Evolutionary conservation across 306 rosid genomes (phyloP), one percentile per base, ranked within the genome.

Genomic region (Cicer judaicum): DNA sequence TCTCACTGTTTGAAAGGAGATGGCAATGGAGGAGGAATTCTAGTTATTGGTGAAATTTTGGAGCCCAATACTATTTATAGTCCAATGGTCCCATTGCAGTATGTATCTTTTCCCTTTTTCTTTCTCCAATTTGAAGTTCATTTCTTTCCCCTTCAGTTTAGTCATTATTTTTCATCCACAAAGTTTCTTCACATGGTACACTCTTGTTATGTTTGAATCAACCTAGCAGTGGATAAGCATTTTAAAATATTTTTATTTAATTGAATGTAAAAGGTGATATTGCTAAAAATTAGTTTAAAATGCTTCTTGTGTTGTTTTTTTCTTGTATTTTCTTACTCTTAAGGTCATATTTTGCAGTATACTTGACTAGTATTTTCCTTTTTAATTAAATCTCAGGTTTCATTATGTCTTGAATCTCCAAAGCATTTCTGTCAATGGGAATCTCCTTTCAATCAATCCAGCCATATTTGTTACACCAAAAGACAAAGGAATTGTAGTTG

Each of bases 21-120:
- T 40, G 91, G 89, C 41, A 82, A 79, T 82, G 98, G 98, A 66
- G 98, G 98, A 48, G 98, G 98, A 64, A 88, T 93, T 67, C 84
- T 90, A 78, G 98, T 93, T 89, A 95, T 93, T 82, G 98, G 98
- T 63, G 97, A 90, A 85, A 91, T 93, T 81, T 69, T 89, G 90
- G 97, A 90, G 88, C 97, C 97, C 66, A 82, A 77, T 85, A 89
- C 90, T 77, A 93, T 88, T 67, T 93, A 90, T 79, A 93, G 90
- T 81, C 98, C 98, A 10, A 95, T 93, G 68, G 93, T 93, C 54
- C 97, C 95, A 12, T 90, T 57, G 44, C 34, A 2, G 34, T 24
- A 24, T 24, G 34, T 63, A 66, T 66, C 78, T 47, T 68, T 80
- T 57, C 49, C 61, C 12, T 2, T 60, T 78, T 78, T 75, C 15